These are phyloP conservation scores for Panicum virgatum DNA, from an alignment of 202 grass and related monocot species.

Conservation along the genomic window DNA sequence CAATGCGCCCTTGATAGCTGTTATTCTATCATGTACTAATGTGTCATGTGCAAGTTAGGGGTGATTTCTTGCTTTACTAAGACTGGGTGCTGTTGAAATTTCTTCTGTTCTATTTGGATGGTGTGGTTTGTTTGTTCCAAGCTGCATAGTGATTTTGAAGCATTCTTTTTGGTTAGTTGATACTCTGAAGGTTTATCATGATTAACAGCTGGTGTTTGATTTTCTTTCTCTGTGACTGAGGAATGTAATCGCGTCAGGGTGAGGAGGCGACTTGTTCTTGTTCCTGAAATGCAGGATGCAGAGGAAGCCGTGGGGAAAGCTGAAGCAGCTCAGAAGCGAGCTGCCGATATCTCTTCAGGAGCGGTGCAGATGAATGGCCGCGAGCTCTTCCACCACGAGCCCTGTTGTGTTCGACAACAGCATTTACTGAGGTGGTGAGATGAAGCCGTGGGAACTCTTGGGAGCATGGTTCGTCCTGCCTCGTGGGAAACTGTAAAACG, in stretches of 20 bases:
- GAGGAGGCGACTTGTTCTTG: not conserved
- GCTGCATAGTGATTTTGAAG: not conserved
- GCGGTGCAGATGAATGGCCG: constrained; percentile 78
- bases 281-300: constrained; percentile 49
- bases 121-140: not conserved
- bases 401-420: constrained; percentile 86
- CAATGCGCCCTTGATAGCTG: not conserved
- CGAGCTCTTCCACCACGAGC: constrained; percentile 80
- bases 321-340: constrained; percentile 67
- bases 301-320: constrained; percentile 59
- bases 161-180: not conserved
- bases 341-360: constrained; percentile 61
- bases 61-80: not conserved
- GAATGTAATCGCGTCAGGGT: not conserved
- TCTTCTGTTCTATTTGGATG: not conserved
- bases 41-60: not conserved
- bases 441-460: not conserved
- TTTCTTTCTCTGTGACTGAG: not conserved
- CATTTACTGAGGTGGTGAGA: constrained; percentile 43
- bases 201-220: not conserved
- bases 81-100: not conserved
- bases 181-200: not conserved
- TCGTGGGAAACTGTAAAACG: not conserved
- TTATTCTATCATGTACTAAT: not conserved
- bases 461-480: not conserved